phyloP scores from a whole-genome alignment of 2,329 filamentous ascomycete species.

The Colletotrichum coccodes region DNA sequence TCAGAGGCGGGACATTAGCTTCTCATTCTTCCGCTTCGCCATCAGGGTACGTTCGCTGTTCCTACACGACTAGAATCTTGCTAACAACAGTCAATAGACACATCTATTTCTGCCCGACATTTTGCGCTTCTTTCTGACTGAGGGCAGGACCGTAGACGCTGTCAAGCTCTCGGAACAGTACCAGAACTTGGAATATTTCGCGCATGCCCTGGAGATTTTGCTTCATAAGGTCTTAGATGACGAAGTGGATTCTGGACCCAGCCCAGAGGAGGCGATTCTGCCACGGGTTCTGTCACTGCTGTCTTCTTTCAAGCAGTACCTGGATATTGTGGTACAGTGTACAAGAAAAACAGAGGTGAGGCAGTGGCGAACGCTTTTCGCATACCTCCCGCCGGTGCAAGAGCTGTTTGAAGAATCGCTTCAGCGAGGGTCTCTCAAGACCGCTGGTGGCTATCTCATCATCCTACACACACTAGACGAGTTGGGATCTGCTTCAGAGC shows the following conservation, averaged over 20 bases:
- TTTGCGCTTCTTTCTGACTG: slow-evolving; percentile 80
- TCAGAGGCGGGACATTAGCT: slow-evolving; percentile 91
- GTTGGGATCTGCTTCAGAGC: slow-evolving; percentile 74
- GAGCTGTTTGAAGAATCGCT: slow-evolving; percentile 95
- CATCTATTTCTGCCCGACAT: slow-evolving; percentile 93
- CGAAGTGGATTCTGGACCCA: slow-evolving; percentile 80
- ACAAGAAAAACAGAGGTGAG: slow-evolving; percentile 96
- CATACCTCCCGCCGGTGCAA: slow-evolving; percentile 87
- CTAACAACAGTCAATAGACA: slow-evolving; percentile 64
- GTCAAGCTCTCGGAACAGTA: slow-evolving; percentile 87
- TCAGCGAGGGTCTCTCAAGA: slow-evolving; percentile 87
- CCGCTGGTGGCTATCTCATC: slow-evolving; percentile 94
- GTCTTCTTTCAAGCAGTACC: slow-evolving; percentile 83
- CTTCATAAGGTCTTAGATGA: slow-evolving; percentile 94
- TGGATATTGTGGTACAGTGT: slow-evolving; percentile 96
- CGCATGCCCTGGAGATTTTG: slow-evolving; percentile 91
- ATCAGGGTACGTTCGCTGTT: slow-evolving; percentile 87
- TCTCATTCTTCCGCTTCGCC: slow-evolving; percentile 88
- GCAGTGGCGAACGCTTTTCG: slow-evolving; percentile 94
- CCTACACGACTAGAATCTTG: slow-evolving; percentile 85
- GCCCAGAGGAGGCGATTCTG: slow-evolving; percentile 72
- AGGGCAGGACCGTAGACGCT: slow-evolving; percentile 82
- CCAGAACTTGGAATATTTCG: slow-evolving; percentile 87
- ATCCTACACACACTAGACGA: slow-evolving; percentile 88
- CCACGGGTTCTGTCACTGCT: slow-evolving; percentile 71